A percentile compares a stretch with the other conserved stretches of the same genome.
These are phyloP conservation scores for Coemansia sp. DNA, from an alignment of 371 early-diverging fungal species.

Conservation along the genomic window DNA sequence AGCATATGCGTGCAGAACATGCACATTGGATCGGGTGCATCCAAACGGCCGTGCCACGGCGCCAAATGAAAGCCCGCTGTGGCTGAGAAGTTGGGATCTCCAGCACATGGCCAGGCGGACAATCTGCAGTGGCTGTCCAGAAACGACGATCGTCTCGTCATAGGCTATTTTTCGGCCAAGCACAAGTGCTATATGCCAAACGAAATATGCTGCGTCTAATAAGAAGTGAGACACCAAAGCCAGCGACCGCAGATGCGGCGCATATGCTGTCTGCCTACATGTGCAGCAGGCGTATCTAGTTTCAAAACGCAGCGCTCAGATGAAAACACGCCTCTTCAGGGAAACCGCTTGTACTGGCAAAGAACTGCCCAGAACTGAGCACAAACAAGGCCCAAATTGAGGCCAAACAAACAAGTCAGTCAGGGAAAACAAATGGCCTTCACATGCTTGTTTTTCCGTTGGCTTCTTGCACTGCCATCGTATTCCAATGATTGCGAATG, in stretches of 20 bases:
- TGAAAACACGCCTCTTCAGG: neutral
- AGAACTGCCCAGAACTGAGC: neutral
- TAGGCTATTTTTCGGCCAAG: neutral
- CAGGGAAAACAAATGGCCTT: constrained; percentile 3
- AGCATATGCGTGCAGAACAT: neutral
- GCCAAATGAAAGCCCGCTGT: neutral
- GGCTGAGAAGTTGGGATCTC: neutral
- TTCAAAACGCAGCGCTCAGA: neutral
- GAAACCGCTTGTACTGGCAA: too few relatives aligned
- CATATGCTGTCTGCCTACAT: neutral
- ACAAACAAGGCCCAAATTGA: neutral
- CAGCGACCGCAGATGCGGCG: neutral
- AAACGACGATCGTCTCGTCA: neutral
- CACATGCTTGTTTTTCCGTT: constrained; percentile 8
- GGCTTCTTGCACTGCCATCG: neutral
- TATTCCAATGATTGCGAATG: neutral
- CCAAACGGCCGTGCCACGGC: neutral
- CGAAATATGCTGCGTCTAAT: neutral
- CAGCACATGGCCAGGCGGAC: neutral
- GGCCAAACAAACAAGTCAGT: neutral
- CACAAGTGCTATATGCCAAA: neutral
- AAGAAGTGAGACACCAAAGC: neutral
- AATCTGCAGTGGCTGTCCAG: neutral
- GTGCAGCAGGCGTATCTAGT: constrained; percentile 1
- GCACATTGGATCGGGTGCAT: constrained; percentile 2